phyloP scores from a whole-genome alignment of 1,284 basidiomycete species.

The Boletus mariae region DNA sequence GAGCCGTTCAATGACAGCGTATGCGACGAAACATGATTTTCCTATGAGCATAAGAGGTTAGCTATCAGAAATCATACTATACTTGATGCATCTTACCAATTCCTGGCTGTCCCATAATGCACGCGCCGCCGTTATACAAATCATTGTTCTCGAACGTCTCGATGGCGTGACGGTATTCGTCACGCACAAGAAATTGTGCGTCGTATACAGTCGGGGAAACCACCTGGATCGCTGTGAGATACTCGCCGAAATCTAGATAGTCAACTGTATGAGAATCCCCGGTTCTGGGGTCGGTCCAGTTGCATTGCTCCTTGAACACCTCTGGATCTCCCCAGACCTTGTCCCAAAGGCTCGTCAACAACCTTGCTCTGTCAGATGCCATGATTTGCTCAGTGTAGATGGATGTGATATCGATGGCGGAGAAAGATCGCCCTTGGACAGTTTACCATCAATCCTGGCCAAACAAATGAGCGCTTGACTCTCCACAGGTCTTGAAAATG shows the following conservation, averaged over 20 bases:
- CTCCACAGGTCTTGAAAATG: background rate
- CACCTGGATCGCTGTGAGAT: background rate
- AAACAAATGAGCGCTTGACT: background rate
- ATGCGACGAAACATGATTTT: background rate
- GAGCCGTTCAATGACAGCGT: background rate
- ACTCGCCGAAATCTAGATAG: background rate
- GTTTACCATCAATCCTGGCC: background rate
- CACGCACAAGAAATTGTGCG: background rate
- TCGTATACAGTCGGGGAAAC: background rate
- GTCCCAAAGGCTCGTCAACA: background rate
- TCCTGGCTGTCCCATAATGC: background rate
- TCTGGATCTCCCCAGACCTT: background rate
- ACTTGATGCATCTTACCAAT: background rate
- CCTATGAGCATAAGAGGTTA: background rate
- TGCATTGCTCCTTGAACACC: background rate
- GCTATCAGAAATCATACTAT: background rate
- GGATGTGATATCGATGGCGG: constrained; percentile 1
- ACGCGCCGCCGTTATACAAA: background rate
- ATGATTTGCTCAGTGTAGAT: background rate
- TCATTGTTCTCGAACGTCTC: background rate
- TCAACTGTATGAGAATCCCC: background rate
- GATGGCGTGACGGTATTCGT: background rate
- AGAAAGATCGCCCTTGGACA: constrained; percentile 6
- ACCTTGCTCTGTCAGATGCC: background rate
- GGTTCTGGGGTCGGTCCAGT: background rate